Evolutionary conservation across 805 yeast species (phyloP), one percentile per base, ranked within the genome.

Genomic region (Candida easanensis): DNA sequence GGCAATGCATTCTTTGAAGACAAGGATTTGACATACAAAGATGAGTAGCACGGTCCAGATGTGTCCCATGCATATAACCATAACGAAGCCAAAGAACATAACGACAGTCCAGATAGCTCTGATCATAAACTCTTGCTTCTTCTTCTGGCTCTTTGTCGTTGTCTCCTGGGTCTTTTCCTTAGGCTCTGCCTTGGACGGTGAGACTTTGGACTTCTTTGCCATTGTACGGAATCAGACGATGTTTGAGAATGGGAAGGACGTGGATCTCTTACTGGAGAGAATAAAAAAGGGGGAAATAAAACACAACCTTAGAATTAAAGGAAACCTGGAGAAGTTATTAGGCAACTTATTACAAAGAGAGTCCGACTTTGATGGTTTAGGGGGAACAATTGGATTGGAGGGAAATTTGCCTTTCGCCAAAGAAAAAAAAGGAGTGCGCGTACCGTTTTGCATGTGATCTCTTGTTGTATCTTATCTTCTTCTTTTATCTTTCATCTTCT

Each of bases 31-130:
- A 45, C 88, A 76, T 7, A 80, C 56, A 33, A 85, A 69, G 38
- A 91, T 88, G 45, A 87, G 69, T 5, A 77, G 62, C 45, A 90
- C 85, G 41, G 89, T 77, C 72, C 89, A 81, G 42, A 85, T 68
- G 60, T 90, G 98, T 33, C 99, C 99, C 9, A 90, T 77, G 22
- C 86, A 81, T 37, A 90, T 68, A 20, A 85, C 73, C 30, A 75
- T 65, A 48, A 88, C 79, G 64, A 89, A 84, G 5, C 79, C 80
- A 15, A 71, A 64, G 47, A 93, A 83, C 97, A 93, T 90, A 15
- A 93, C 88, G 55, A 93, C 64, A 0, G 97, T 86, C 98, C 98
- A 93, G 37, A 86, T 71, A 4, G 98, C 83, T 53, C 99, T 79
- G 20, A 89, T 87, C 36, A 89, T 62, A 58, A 93, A 89, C 33